Base-by-base conservation (phyloP, 345 rosid genomes). In the Gossypium bickii region DNA sequence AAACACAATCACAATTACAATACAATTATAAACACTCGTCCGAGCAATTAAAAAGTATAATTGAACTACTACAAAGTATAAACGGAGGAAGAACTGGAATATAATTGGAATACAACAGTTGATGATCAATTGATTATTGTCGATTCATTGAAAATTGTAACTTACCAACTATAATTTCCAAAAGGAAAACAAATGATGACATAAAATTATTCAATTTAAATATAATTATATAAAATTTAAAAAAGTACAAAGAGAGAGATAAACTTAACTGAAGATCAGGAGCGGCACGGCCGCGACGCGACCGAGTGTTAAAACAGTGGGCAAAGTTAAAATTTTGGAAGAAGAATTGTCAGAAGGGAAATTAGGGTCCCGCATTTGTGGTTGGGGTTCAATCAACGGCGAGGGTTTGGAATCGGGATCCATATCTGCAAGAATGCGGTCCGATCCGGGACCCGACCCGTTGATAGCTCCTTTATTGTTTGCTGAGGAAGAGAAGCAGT, bases 211-310 rank as follows among this genome's bases (percentile, higher is more conserved):
- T 41, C 38, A 67, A 67, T 24, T 25, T 3, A 48, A 3, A 22
- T 10, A 45, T 20, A 12, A 4, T 0, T 24, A 24, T 9, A 13
- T 24, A 51, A 69, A 69, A 16, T 69, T 58, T 29, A 24, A 34
- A 34, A 34, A 34, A 34, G 41, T 1, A 34, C 41, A 34, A 34
- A 58, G 63, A 10, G 20, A 18, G 41, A 51, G 51, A 34, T 11
- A 74, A 38, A 78, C 90, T 34, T 83, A 70, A 96, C 99, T 88
- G 78, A 85, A 70, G 77, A 96, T 71, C 52, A 96, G 88, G 64
- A 96, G 83, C 47, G 99, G 99, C 66, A 96, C 95, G 67, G 97
- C 94, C 47, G 89, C 92, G 60, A 96, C 97, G 27, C 99, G 99
- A 45, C 92, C 97, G 45, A 96, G 93, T 67, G 99, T 96, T 79